phyloP scores from a whole-genome alignment of 495 filamentous ascomycete species.

The Diplogelasinospora grovesii region DNA sequence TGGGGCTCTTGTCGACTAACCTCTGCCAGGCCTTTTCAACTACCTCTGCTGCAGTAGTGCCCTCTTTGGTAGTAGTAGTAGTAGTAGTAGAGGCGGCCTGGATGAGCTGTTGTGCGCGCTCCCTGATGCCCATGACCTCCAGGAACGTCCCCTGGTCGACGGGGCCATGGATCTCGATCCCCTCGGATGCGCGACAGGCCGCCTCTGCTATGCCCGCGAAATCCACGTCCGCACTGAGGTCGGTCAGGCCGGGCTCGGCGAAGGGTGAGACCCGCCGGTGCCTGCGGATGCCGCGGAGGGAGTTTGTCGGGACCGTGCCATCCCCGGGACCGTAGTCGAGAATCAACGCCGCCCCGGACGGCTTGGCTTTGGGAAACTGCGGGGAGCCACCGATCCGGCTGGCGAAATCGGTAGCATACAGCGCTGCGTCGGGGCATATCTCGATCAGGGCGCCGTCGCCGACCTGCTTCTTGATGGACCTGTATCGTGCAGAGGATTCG shows the following conservation, averaged over 20 bases:
- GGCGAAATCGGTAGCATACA: slow-evolving; percentile 75
- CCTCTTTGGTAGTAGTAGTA: no score
- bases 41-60: slow-evolving; percentile 30
- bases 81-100: no score
- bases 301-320: slow-evolving; percentile 71
- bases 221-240: slow-evolving; percentile 87
- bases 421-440: slow-evolving; percentile 75
- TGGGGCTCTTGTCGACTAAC: slow-evolving; percentile 67
- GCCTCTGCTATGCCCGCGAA: slow-evolving; percentile 79
- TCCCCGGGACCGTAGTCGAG: slow-evolving; percentile 83
- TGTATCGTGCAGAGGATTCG: slow-evolving; percentile 73
- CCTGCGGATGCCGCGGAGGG: slow-evolving; percentile 73
- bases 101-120: slow-evolving; percentile 65
- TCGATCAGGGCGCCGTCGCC: slow-evolving; percentile 67
- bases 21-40: slow-evolving; percentile 71
- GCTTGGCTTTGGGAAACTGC: slow-evolving; percentile 46
- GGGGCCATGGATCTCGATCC: slow-evolving; percentile 88
- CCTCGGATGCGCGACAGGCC: slow-evolving; percentile 62
- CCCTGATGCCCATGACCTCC: slow-evolving; percentile 66
- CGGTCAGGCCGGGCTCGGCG: slow-evolving; percentile 66
- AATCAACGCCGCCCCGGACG: slow-evolving; percentile 81
- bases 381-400: slow-evolving; percentile 67
- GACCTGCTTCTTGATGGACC: slow-evolving; percentile 55
- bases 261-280: slow-evolving; percentile 75
- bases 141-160: slow-evolving; percentile 81